Percentiles rank a stretch among this genome's conserved stretches.
phyloP scores from a whole-genome alignment of 768 basidiomycete species.

The Termitomyces sp. region DNA sequence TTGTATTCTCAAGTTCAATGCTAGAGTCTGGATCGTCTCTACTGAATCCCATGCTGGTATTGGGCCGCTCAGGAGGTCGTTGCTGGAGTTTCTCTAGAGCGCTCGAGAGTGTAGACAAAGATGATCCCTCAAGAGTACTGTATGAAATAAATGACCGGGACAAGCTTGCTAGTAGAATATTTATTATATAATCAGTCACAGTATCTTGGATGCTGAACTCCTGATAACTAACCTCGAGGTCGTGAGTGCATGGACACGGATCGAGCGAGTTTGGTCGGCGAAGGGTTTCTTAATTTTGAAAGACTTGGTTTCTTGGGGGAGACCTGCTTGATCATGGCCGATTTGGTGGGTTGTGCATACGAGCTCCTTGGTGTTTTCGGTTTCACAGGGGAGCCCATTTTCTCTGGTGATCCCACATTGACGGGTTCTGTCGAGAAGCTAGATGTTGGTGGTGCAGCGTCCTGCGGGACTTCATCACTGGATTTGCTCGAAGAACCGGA shows the following conservation, averaged over 20 bases:
- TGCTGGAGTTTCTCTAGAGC: conserved; percentile 70
- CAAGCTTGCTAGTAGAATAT: conserved; percentile 15
- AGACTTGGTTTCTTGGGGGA: conserved; percentile 7
- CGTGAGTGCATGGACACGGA: conserved; percentile 27
- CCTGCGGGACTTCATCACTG: conserved; percentile 7
- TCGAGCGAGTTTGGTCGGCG: conserved; percentile 31
- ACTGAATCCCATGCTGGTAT: conserved; percentile 69
- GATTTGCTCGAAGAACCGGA: neutral
- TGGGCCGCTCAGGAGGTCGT: conserved; percentile 64
- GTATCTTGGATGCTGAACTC: neutral
- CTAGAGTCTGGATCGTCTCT: conserved; percentile 30
- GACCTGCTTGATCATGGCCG: conserved; percentile 21
- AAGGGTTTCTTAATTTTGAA: conserved; percentile 23
- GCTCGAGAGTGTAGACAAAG: conserved; percentile 61
- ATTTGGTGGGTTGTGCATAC: conserved; percentile 17
- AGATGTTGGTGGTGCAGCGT: conserved; percentile 14
- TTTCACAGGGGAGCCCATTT: conserved; percentile 25
- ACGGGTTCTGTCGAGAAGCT: conserved; percentile 12
- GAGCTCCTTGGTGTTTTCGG: conserved; percentile 10
- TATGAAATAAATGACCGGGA: conserved; percentile 25
- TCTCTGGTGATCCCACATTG: conserved; percentile 31
- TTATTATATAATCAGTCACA: neutral
- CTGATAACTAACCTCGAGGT: conserved; percentile 25
- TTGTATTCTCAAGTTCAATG: conserved; percentile 10
- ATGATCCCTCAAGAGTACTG: conserved; percentile 29